Evolutionary conservation across 805 yeast species (phyloP).

Genomic region (Millerozyma miso): DNA sequence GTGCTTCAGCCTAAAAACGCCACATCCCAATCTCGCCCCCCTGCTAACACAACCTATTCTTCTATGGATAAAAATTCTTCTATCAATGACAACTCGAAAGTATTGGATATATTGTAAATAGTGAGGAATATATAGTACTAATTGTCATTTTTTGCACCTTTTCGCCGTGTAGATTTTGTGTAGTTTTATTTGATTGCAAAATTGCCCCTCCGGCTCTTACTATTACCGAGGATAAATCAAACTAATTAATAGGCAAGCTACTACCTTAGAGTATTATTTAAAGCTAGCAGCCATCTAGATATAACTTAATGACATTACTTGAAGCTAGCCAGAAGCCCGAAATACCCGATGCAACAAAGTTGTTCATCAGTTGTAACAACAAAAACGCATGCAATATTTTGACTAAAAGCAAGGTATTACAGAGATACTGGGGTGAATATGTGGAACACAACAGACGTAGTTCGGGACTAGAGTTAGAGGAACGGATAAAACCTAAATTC

Average conservation of each 20-base stretch:
- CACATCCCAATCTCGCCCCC: not conserved
- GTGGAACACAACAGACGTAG: not conserved
- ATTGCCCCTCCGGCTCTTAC: not conserved
- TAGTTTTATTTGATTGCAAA: not conserved
- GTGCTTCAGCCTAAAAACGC: conserved; percentile 20
- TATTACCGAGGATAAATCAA: not conserved
- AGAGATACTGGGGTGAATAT: not conserved
- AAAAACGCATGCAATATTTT: conserved; percentile 9
- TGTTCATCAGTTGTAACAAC: not conserved
- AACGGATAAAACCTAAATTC: conserved; percentile 29
- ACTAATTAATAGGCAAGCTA: too few relatives aligned
- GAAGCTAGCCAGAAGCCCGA: not conserved
- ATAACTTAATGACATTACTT: not conserved
- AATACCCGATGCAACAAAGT: not conserved
- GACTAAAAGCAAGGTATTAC: not conserved
- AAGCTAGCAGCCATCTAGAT: too few relatives aligned
- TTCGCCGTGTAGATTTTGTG: not conserved
- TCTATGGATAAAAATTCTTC: not conserved
- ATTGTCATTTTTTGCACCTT: not conserved
- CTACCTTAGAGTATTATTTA: too few relatives aligned
- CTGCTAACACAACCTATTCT: not conserved
- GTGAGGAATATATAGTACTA: not conserved
- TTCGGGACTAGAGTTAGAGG: conserved; percentile 13
- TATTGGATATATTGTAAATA: not conserved
- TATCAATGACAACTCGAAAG: not conserved